phyloP scores from a whole-genome alignment of 2,329 filamentous ascomycete genomes.

The Apiospora phragmitis region DNA sequence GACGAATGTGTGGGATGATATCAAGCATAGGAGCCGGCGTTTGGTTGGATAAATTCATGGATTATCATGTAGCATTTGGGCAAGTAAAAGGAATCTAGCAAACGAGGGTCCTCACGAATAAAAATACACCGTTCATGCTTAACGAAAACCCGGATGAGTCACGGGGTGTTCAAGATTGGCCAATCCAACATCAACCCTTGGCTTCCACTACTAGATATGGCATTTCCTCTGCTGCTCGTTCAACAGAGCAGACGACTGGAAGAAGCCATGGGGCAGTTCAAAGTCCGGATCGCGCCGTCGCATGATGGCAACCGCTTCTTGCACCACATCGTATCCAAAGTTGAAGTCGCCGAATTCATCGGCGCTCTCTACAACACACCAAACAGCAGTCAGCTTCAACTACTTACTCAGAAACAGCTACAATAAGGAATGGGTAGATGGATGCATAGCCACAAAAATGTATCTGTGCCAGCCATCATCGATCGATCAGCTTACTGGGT shows the following conservation, averaged over 20 bases:
- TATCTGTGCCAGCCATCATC: neutral
- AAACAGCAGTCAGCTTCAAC: neutral
- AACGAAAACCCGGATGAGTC: neutral
- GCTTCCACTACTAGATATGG: too few species aligned
- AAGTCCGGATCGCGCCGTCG: conserved; percentile 10
- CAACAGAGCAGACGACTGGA: neutral
- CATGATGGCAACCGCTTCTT: conserved; percentile 16
- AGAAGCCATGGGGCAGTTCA: conserved; percentile 13
- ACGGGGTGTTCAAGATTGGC: neutral
- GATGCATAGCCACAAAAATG: neutral
- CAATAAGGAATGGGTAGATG: too few species aligned
- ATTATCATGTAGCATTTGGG: neutral
- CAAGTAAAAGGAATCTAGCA: neutral
- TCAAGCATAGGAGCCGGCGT: conserved; percentile 6
- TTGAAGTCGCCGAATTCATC: conserved; percentile 28
- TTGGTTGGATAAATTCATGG: neutral
- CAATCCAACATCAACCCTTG: neutral
- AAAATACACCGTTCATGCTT: neutral
- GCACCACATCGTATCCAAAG: conserved; percentile 29
- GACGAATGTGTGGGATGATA: neutral
- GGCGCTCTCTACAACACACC: conserved; percentile 20
- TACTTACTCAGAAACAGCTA: neutral
- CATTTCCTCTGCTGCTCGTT: neutral
- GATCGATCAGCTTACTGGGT: conserved; percentile 28
- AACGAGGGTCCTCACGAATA: neutral